Conservation (phyloP, 2,329 filamentous ascomycete genomes). For the Coniella vitis region DNA sequence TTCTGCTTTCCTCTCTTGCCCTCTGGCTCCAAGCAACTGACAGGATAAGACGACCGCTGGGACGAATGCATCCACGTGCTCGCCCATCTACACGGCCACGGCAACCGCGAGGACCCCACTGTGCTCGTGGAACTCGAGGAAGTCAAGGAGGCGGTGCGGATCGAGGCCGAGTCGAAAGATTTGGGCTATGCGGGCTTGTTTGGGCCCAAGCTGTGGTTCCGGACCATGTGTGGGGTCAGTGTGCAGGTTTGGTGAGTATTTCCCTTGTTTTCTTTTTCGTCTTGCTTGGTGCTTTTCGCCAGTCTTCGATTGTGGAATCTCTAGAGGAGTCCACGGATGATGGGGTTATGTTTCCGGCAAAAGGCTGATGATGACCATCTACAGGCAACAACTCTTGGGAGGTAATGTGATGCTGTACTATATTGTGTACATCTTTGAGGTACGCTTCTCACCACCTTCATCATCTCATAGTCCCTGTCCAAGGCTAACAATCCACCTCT, state of each 20-base stretch:
- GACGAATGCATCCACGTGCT: constrained; percentile 56
- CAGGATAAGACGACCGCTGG: constrained; percentile 51
- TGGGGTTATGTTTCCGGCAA: no score
- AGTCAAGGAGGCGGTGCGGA: constrained; percentile 28
- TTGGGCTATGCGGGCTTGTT: constrained; percentile 38
- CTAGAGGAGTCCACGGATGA: no score
- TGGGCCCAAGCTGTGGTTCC: constrained; percentile 39
- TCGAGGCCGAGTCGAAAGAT: constrained; percentile 30
- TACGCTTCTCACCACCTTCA: constrained; percentile 24
- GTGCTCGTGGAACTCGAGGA: constrained; percentile 15
- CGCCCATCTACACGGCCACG: constrained; percentile 50
- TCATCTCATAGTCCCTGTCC: not conserved
- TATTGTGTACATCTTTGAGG: constrained; percentile 53
- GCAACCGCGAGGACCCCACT: constrained; percentile 48
- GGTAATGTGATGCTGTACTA: constrained; percentile 56
- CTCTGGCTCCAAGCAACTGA: not conserved
- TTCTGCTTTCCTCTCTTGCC: not conserved
- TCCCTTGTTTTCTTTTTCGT: not conserved
- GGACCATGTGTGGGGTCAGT: constrained; percentile 44
- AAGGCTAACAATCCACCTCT: not conserved
- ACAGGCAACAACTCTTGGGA: constrained; percentile 46
- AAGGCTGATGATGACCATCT: not conserved
- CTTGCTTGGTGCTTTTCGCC: no score
- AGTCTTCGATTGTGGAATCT: no score
- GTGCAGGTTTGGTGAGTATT: constrained; percentile 38